Percentiles rank a stretch among this genome's conserved stretches.
These are phyloP conservation scores for Karstenula rhodostoma DNA, from an alignment of 2,329 filamentous ascomycete species.

Conservation along the genomic window DNA sequence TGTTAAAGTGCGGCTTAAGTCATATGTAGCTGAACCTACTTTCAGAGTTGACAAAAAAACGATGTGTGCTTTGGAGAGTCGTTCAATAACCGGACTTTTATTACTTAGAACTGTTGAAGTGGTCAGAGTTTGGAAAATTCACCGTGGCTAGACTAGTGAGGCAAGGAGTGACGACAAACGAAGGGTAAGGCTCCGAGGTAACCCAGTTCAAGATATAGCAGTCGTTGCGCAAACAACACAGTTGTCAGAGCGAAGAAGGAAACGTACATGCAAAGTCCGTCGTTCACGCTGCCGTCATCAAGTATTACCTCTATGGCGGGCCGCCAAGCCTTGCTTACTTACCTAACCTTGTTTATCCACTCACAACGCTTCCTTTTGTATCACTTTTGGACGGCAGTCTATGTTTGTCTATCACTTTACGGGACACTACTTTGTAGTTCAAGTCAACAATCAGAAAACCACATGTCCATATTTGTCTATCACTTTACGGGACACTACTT, in stretches of 20 bases:
- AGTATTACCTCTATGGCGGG: conserved; percentile 1
- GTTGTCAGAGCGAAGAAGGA: not conserved
- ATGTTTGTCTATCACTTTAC: too few species aligned
- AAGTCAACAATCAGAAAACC: too few species aligned
- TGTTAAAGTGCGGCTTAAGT: conserved; percentile 8
- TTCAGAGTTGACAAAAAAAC: not conserved
- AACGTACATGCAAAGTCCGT: conserved; percentile 12
- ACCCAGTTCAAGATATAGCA: conserved; percentile 8
- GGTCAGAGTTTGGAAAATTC: conserved; percentile 4
- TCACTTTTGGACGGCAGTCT: too few species aligned
- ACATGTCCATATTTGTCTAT: too few species aligned
- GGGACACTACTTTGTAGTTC: too few species aligned
- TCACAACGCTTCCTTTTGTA: too few species aligned
- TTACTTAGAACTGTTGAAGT: not conserved
- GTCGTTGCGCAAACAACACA: conserved; percentile 3
- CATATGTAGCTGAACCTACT: conserved; percentile 3
- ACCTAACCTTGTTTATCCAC: too few species aligned
- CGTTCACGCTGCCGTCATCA: not conserved
- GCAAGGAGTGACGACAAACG: conserved; percentile 16
- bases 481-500: too few species aligned
- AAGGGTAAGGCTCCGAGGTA: conserved; percentile 14
- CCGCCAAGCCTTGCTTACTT: too few species aligned
- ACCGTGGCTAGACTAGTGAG: not conserved
- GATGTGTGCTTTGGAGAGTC: not conserved
- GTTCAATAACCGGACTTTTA: not conserved